phyloP scores from a whole-genome alignment of 2,329 filamentous ascomycete genomes.

The Plenodomus lindquistii region DNA sequence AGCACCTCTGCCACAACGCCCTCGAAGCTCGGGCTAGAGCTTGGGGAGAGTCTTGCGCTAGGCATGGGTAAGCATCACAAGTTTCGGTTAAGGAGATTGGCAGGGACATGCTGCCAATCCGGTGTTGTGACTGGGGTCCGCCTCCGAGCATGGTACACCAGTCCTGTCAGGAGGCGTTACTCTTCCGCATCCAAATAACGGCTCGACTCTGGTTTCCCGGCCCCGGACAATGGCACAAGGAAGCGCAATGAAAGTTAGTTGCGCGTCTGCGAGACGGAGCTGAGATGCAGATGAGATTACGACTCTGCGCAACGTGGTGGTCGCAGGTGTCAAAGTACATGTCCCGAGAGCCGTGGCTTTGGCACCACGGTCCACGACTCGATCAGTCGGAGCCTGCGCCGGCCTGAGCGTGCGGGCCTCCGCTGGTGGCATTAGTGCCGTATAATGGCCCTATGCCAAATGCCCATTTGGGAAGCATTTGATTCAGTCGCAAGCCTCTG shows the following conservation, averaged over 20 bases:
- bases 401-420: constrained; percentile 12
- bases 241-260: constrained; percentile 12
- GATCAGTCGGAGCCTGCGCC: constrained; percentile 16
- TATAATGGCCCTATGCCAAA: constrained; percentile 20
- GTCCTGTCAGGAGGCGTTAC: constrained; percentile 29
- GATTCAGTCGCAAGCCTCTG: constrained; percentile 29
- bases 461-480: constrained; percentile 26
- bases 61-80: constrained; percentile 36
- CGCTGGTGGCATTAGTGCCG: constrained; percentile 29
- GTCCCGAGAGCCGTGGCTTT: constrained; percentile 17
- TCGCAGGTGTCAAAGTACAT: constrained; percentile 5
- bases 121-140: constrained; percentile 19
- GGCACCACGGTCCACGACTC: constrained; percentile 26
- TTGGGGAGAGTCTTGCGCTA: constrained; percentile 39
- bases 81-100: constrained; percentile 44
- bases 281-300: constrained; percentile 2
- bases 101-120: constrained; percentile 34
- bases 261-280: constrained; percentile 3
- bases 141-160: constrained; percentile 32
- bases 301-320: neutral
- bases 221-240: constrained; percentile 7
- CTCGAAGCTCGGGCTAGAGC: constrained; percentile 36
- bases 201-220: constrained; percentile 7
- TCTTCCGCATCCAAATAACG: constrained; percentile 14
- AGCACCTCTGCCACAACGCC: constrained; percentile 34